These are phyloP conservation scores for Priceomyces carsonii DNA, from an alignment of 805 yeast genomes.

Conservation along the genomic window DNA sequence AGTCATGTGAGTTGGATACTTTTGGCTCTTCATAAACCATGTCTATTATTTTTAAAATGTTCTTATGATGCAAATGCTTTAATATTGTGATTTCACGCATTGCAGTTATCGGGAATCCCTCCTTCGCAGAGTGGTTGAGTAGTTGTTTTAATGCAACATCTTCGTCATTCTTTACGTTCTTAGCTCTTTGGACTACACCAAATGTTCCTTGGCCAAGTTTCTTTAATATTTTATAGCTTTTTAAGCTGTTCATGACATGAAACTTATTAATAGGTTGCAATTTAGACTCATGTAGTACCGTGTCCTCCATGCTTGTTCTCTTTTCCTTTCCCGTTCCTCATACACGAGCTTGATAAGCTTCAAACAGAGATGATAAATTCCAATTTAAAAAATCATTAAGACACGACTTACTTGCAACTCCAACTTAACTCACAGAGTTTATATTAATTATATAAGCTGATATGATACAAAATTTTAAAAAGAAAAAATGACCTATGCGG, in stretches of 20 bases:
- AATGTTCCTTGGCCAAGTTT: conserved; percentile 49
- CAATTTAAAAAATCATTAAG: too few relatives aligned
- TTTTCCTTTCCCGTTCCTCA: too few relatives aligned
- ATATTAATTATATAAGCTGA: too few relatives aligned
- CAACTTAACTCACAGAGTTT: too few relatives aligned
- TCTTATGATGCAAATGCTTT: conserved; percentile 65
- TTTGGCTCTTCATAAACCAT: conserved; percentile 56
- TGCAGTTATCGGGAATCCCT: conserved; percentile 92
- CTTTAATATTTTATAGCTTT: conserved; percentile 32
- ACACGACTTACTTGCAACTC: too few relatives aligned
- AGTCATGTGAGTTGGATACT: conserved; percentile 31
- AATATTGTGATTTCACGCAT: conserved; percentile 86
- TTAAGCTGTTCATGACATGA: conserved; percentile 31
- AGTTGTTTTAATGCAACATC: conserved; percentile 87
- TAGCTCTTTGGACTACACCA: conserved; percentile 82
- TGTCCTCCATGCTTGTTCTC: too few relatives aligned
- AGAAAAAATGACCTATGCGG: too few relatives aligned
- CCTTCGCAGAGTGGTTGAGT: conserved; percentile 72
- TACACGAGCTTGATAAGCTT: too few relatives aligned
- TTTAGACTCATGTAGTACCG: too few relatives aligned
- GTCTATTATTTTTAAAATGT: conserved; percentile 76
- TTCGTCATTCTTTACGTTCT: conserved; percentile 49
- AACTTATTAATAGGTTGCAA: conserved; percentile 23
- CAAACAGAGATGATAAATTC: too few relatives aligned
- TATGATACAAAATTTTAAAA: too few relatives aligned